A percentile compares a stretch with the other conserved stretches of the same genome.
Evolutionary conservation across 345 rosid genomes (phyloP).

Genomic region (Eucalyptus sp.): DNA sequence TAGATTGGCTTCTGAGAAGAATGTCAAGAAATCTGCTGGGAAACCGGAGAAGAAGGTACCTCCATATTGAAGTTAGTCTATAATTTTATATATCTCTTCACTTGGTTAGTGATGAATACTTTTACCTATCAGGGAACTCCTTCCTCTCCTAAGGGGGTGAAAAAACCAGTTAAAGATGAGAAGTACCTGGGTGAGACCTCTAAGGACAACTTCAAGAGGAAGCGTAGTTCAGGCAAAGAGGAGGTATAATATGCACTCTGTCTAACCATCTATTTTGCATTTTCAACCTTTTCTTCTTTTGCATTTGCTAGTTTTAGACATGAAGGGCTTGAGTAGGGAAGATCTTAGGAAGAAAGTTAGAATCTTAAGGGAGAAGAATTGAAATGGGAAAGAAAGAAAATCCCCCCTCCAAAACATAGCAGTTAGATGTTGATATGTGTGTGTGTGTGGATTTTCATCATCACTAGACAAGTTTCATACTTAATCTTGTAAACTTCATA

Average conservation of each 20-base stretch:
- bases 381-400: neutral
- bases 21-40: constrained; percentile 14
- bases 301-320: constrained; percentile 5
- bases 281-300: neutral
- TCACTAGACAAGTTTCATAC: neutral
- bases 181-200: constrained; percentile 26
- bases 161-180: constrained; percentile 39
- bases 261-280: neutral
- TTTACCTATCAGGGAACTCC: constrained; percentile 24
- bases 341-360: neutral
- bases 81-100: neutral
- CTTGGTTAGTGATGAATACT: neutral
- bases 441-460: neutral
- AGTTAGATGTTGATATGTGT: neutral
- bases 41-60: constrained; percentile 42
- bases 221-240: constrained; percentile 36
- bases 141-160: constrained; percentile 42
- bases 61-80: neutral
- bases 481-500: neutral
- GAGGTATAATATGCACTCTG: constrained; percentile 23
- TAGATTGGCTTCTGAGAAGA: constrained; percentile 32
- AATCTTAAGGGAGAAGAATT: neutral
- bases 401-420: neutral
- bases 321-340: constrained; percentile 13
- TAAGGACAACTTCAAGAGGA: constrained; percentile 47